Evolutionary conservation across 208 protist genomes (phyloP), one percentile per base, ranked within the genome.

Genomic region (Trypanosoma conorhini): DNA sequence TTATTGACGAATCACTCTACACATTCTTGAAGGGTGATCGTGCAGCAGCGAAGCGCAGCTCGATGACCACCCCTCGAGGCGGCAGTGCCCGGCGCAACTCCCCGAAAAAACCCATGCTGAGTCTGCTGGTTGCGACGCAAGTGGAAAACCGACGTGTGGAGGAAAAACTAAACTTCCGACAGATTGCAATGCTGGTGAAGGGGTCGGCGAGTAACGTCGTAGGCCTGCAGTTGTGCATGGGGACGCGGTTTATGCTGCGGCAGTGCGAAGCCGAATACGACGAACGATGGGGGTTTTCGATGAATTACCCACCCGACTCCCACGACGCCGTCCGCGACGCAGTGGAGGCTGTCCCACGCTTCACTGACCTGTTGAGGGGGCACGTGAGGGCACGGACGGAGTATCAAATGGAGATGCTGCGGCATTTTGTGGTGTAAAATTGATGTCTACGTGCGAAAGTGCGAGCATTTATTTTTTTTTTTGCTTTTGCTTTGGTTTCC

Each of bases 171-270:
- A 80, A 60, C n/a, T 82, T 94, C 51, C 80, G 85, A 59, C 81
- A 92, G 38, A 91, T 96, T 44, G 87, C 73, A 28, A 85, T 94
- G 70, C 21, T 69, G 15, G 67, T 93, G n/a, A 91, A 91, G 57
- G 79, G 78, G 0, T 22, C 70, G 8, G 79, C 83, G 2, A 96
- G 88, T 70, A 30, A 75, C 7, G 59, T 94, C 0, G 78, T 93
- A 24, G 91, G 91, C 0, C 58, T 88, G 62, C 91, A 96, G 77
- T 46, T 96, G 3, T 96, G 91, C 74, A 88, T 94, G 85, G 88
- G 86, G 10, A 76, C 91, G 31, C 86, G 91, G 30, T 96, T 88
- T 74, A 69, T 94, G 17, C 69, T 96, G 62, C 76, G 70, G 8
- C 81, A 94, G 61, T 90, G 76, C 22, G 90, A 77, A 0, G 30